Evolutionary conservation across 108 stramenopile genomes (phyloP), one percentile per base, ranked within the genome.

Genomic region (Conticribra weissflogii): DNA sequence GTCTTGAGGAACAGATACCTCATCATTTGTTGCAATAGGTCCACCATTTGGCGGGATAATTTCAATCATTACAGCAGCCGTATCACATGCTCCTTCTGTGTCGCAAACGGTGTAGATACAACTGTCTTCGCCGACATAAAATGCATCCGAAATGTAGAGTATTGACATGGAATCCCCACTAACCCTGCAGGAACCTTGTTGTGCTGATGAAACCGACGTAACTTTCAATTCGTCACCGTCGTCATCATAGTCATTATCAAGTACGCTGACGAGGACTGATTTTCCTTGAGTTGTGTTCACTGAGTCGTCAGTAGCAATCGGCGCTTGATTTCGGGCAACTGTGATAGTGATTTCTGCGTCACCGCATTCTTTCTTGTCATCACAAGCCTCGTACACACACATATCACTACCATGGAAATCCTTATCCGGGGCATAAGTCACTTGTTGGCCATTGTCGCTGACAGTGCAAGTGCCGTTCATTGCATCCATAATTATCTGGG

Each of bases 21-120:
- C 23, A 41, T 60, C 59, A 22, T 60, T 60, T 0, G 18, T 21
- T 21, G 59, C 59, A 8, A 36, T 34, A 2, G 41, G 59, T 45
- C 24, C 23, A n/a, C n/a, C 2, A 32, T 30, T 57, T 22, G 44
- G 19, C 2, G n/a, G 36, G 0, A 27, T 30, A 12, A 41, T 41
- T 41, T 41, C 36, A 9, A 41, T 41, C 12, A 12, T 9, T 12
- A 41, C 36, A 41, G 36, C 12, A 9, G 36, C 36, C 8, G 36
- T 9, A 41, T 12, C 12, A 41, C 36, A 41, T 9, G 36, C 36
- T 41, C 36, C 36, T 41, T 12, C 8, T 9, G 8, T 41, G 36
- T 41, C 36, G 12, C 36, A 41, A 41, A 41, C 8, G 12, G 36
- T 41, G 36, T 41, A 41, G 12, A 9, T 12, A 41, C 36, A 41